Evolutionary conservation across 495 filamentous ascomycete species (phyloP), one percentile per base, ranked within the genome.

Genomic region (Tuber brumale): DNA sequence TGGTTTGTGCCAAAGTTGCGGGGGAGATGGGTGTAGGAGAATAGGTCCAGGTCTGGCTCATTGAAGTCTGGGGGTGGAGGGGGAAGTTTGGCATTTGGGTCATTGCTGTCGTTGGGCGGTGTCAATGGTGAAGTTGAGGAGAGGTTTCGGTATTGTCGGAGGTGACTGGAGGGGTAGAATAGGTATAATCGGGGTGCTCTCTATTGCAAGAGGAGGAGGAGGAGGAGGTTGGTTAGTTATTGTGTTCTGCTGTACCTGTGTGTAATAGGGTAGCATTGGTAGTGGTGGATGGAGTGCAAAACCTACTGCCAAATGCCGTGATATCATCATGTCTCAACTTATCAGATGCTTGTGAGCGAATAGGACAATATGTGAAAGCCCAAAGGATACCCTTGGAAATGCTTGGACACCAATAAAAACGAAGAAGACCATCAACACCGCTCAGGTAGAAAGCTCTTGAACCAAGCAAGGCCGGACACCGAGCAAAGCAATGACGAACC

Each of bases 1-100:
- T 98, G 96, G 81, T 98, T 99, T 77, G 93, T 90, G 21, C 96
- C 95, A 81, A 79, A 75, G 39, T 66, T 79, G 12, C 41, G 73
- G 37, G 76, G 51, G 23, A 75, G 57, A 9, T 39, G 23, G 45
- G 41, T 16, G 41, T 4, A 42, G 3, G 77, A 43, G 51, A 57
- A 35, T 69, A 66, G 73, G 43, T 31, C 27, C 18, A 75, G 39
- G 70, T 72, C 70, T 4, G 78, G 78, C 12, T 79, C 78, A 10
- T 80, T 70, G 16, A 79, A 79, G 70, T 75, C 69, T 6, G 76
- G 51, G 44, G 78, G 73, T 9, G 78, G 76, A 43, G 61, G 78
- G 10, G 78, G 78, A n/a, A 73, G 69, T 19, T 75, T 80, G 16
- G 73, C 7, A 27, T 72, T 75, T 0, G 74, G 73, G 43, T 57